Conservation (phyloP, 495 filamentous ascomycete species). For the Chaetomium fimeti region DNA sequence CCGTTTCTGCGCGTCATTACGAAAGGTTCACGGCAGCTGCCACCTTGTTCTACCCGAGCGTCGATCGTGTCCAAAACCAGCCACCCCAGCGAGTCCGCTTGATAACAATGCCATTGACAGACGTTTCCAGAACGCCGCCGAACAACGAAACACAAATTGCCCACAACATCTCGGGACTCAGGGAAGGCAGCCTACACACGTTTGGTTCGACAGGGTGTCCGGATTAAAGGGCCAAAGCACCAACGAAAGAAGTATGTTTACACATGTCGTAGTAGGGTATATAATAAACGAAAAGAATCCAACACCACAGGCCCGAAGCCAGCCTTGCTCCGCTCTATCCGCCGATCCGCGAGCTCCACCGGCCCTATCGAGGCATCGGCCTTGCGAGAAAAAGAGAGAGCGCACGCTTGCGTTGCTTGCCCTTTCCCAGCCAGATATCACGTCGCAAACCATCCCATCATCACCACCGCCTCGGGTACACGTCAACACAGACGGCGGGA, state of each 20-base stretch:
- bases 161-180: background rate
- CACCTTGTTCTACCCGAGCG: background rate
- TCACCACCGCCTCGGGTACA: background rate
- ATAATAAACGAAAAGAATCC: slow-evolving; percentile 7
- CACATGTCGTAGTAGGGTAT: slow-evolving; percentile 10
- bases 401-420: background rate
- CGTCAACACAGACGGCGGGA: background rate
- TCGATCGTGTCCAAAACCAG: too few relatives aligned
- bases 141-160: background rate
- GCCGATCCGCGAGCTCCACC: background rate
- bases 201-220: background rate
- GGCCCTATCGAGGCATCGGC: background rate
- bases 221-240: background rate
- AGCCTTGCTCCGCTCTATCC: background rate
- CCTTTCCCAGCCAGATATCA: background rate
- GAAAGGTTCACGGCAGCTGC: background rate
- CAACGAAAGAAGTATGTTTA: slow-evolving; percentile 2
- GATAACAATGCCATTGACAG: background rate
- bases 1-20: background rate
- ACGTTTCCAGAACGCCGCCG: background rate
- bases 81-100: background rate
- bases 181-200: background rate
- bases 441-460: background rate
- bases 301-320: background rate
- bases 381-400: background rate